These are phyloP conservation scores for Bipolaris oryzae DNA, from an alignment of 2,329 filamentous ascomycete species.

Conservation along the genomic window DNA sequence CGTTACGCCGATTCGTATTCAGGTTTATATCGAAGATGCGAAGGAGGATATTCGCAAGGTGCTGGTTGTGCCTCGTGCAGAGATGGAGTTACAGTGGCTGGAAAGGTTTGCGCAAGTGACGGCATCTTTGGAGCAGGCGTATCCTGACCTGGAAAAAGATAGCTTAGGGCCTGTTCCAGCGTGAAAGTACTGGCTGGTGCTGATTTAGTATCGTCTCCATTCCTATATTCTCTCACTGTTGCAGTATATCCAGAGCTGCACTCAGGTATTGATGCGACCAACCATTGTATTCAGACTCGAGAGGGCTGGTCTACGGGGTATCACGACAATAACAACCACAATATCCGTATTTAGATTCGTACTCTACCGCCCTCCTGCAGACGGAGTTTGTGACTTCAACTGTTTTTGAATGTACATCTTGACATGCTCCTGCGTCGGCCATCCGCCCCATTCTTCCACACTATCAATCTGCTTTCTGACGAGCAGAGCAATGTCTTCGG, in stretches of 20 bases:
- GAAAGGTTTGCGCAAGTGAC: slow-evolving; percentile 5
- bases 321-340: background rate
- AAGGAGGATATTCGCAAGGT: background rate
- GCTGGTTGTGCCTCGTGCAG: slow-evolving; percentile 1
- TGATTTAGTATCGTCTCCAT: background rate
- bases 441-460: slow-evolving; percentile 51
- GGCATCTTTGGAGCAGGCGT: slow-evolving; percentile 8
- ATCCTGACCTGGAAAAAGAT: background rate
- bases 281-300: background rate
- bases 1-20: background rate
- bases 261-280: background rate
- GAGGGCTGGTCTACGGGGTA: background rate
- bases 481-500: slow-evolving; percentile 41
- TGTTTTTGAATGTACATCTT: slow-evolving; percentile 37
- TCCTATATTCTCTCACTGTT: background rate
- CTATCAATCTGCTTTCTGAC: slow-evolving; percentile 42
- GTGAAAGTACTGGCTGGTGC: background rate
- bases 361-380: slow-evolving; percentile 22
- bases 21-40: background rate
- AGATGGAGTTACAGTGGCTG: slow-evolving; percentile 12
- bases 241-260: background rate
- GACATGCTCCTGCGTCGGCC: slow-evolving; percentile 53
- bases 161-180: background rate
- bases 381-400: slow-evolving; percentile 20
- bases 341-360: background rate